Evolutionary conservation across 2,329 filamentous ascomycete genomes (phyloP).

Genomic region (Claviceps humidiphila): DNA sequence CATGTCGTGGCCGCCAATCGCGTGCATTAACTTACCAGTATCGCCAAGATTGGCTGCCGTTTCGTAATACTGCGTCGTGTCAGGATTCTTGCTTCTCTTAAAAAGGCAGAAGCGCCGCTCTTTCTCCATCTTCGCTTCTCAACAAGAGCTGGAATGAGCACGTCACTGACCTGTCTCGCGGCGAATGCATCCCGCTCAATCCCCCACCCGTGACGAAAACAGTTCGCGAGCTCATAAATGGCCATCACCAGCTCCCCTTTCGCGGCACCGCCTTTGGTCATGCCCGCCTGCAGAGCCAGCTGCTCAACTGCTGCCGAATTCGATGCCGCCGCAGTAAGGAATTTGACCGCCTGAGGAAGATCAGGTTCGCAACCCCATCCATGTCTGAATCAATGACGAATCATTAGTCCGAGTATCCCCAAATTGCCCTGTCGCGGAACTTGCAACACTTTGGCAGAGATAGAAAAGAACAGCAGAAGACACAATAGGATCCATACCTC

Average conservation of each 20-base stretch:
- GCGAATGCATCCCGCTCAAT: conserved; percentile 75
- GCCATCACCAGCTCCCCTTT: conserved; percentile 94
- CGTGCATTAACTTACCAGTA: conserved; percentile 41
- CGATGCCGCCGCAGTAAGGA: conserved; percentile 76
- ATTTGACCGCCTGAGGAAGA: conserved; percentile 60
- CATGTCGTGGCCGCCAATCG: neutral
- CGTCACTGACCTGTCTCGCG: conserved; percentile 51
- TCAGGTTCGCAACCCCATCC: conserved; percentile 80
- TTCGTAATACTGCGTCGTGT: conserved; percentile 67
- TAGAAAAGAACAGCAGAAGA: conserved; percentile 1
- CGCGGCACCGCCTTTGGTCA: conserved; percentile 85
- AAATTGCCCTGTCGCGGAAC: neutral
- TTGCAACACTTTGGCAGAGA: conserved; percentile 3
- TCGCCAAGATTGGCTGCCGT: conserved; percentile 94
- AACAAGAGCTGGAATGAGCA: conserved; percentile 2
- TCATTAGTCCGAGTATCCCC: neutral
- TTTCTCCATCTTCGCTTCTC: neutral
- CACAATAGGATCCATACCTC: conserved; percentile 40
- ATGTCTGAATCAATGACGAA: conserved; percentile 42
- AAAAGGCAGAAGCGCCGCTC: conserved; percentile 8
- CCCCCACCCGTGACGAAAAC: conserved; percentile 91
- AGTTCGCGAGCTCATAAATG: conserved; percentile 89
- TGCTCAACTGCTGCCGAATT: conserved; percentile 83
- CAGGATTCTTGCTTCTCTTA: conserved; percentile 11
- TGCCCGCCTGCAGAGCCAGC: conserved; percentile 69